These are phyloP conservation scores for Stagonosporopsis rhizophila DNA, from an alignment of 2,329 filamentous ascomycete species.

Conservation along the genomic window DNA sequence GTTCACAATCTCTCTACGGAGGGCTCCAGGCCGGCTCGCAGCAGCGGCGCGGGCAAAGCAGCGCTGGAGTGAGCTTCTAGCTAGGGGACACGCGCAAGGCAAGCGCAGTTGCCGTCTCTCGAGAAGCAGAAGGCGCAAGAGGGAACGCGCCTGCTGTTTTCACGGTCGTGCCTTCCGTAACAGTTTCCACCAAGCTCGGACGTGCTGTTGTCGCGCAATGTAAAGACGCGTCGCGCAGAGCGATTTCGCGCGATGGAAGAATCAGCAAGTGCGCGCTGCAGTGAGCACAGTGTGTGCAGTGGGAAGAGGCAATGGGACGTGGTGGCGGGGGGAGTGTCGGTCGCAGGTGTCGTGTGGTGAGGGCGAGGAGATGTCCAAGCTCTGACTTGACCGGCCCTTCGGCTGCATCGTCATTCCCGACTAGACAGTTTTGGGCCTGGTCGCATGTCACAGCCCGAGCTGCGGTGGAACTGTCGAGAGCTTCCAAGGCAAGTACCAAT, in stretches of 20 bases:
- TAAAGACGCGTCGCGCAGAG: constrained; percentile 16
- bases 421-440: constrained; percentile 11
- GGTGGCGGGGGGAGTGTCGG: constrained; percentile 23
- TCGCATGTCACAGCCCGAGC: not conserved
- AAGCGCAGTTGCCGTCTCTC: constrained; percentile 24
- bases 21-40: constrained; percentile 32
- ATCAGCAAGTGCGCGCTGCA: constrained; percentile 18
- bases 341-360: constrained; percentile 41
- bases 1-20: constrained; percentile 48
- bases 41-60: constrained; percentile 30
- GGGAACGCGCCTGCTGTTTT: constrained; percentile 28
- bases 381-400: constrained; percentile 9
- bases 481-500: not conserved
- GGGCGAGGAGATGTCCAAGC: constrained; percentile 35
- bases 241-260: constrained; percentile 3
- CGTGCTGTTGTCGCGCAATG: constrained; percentile 23
- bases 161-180: constrained; percentile 32
- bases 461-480: constrained; percentile 6
- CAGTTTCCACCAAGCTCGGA: constrained; percentile 22
- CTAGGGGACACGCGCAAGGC: constrained; percentile 33
- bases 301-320: constrained; percentile 21
- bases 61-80: constrained; percentile 32
- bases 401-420: constrained; percentile 24
- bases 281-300: constrained; percentile 17
- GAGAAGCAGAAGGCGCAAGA: constrained; percentile 26